Evolutionary conservation across 2,329 filamentous ascomycete genomes (phyloP).

Genomic region (Arthrobotrys sphaeroides): DNA sequence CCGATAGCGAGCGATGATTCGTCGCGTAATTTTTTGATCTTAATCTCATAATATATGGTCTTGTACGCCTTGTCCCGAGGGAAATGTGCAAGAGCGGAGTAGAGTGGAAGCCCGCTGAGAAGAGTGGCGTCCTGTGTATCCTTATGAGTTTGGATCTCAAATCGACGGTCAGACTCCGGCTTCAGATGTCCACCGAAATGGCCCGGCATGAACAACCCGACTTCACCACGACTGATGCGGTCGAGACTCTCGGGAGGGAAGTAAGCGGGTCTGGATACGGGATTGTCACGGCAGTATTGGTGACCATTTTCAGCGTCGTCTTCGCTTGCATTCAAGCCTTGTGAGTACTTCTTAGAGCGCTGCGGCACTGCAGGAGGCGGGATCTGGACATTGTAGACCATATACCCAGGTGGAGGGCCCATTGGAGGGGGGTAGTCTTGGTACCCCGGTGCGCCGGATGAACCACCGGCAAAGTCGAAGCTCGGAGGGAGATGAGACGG

Average conservation of each 20-base stretch:
- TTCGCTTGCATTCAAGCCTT: slow-evolving; percentile 70
- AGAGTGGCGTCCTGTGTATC: slow-evolving; percentile 69
- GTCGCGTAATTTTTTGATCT: slow-evolving; percentile 64
- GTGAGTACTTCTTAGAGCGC: slow-evolving; percentile 35
- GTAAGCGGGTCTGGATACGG: slow-evolving; percentile 68
- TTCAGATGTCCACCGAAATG: slow-evolving; percentile 65
- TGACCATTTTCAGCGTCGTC: slow-evolving; percentile 72
- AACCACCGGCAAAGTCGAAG: slow-evolving; percentile 22
- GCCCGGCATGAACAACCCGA: slow-evolving; percentile 67
- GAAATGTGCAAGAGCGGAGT: slow-evolving; percentile 69
- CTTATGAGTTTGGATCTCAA: slow-evolving; percentile 61
- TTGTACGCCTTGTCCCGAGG: slow-evolving; percentile 67
- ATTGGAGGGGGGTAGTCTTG: slow-evolving; percentile 22
- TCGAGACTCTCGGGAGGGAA: slow-evolving; percentile 64
- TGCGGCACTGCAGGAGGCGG: slow-evolving; percentile 32
- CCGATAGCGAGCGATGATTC: slow-evolving; percentile 72
- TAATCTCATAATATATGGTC: slow-evolving; percentile 77
- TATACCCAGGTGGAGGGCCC: slow-evolving; percentile 49
- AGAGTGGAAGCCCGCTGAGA: slow-evolving; percentile 75
- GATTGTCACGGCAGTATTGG: slow-evolving; percentile 72
- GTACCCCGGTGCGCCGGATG: slow-evolving; percentile 25
- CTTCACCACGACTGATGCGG: slow-evolving; percentile 66
- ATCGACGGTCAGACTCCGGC: slow-evolving; percentile 62
- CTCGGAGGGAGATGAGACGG: slow-evolving; percentile 28
- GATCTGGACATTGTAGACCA: slow-evolving; percentile 31